Conservation (phyloP, 345 rosid genomes). For the Murraya koenigii region DNA sequence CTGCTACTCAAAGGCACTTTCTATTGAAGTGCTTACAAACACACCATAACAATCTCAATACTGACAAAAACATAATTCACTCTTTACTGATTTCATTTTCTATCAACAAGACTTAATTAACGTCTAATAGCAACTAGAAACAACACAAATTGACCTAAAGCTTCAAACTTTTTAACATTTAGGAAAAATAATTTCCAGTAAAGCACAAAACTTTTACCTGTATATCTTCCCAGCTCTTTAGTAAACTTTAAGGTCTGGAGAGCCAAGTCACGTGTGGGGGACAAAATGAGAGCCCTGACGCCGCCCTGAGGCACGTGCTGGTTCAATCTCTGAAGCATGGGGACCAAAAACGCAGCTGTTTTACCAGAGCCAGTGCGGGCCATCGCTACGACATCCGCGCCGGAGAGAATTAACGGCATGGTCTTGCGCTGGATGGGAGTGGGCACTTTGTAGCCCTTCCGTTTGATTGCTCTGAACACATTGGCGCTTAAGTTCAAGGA, state of each 20-base stretch:
- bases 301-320: constrained; percentile 83
- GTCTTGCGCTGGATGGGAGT: constrained; percentile 97
- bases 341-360: constrained; percentile 89
- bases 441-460: constrained; percentile 89
- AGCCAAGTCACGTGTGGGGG: constrained; percentile 95
- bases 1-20: not conserved
- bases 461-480: constrained; percentile 72
- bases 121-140: constrained; percentile 1
- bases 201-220: constrained; percentile 45
- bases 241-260: constrained; percentile 91
- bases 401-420: constrained; percentile 92
- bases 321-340: constrained; percentile 84
- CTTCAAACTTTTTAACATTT: not conserved
- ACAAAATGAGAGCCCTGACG: constrained; percentile 78
- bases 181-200: not conserved
- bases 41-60: not conserved
- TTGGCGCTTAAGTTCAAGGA: constrained; percentile 71
- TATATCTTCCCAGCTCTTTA: constrained; percentile 81
- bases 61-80: not conserved
- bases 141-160: not conserved
- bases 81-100: not conserved
- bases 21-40: not conserved
- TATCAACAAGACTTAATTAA: not conserved
- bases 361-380: constrained; percentile 98
- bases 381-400: constrained; percentile 96